A percentile compares a stretch with the other conserved stretches of the same genome.
Evolutionary conservation across 2,329 filamentous ascomycete species (phyloP).

Genomic region (Curvularia eragrostidis): DNA sequence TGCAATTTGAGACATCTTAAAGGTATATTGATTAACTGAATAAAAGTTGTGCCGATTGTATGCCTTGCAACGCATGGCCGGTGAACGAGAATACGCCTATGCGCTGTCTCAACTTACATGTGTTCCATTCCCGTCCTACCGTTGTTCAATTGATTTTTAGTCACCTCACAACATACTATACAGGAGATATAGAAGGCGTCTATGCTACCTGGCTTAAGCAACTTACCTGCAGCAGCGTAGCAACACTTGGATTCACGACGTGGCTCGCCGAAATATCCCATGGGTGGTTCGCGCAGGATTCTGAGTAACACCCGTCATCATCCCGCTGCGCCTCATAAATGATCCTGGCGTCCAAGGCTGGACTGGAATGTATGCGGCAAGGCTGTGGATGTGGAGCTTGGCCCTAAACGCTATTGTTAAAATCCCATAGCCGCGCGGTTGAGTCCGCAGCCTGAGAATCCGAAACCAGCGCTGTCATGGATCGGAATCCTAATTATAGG

Average conservation of each 20-base stretch:
- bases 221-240: not conserved
- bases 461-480: not conserved
- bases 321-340: not conserved
- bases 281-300: not conserved
- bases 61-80: not conserved
- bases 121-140: not conserved
- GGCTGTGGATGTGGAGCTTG: not conserved
- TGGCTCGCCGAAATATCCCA: not conserved
- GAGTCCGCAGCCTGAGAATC: not conserved
- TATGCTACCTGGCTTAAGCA: not conserved
- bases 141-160: not conserved
- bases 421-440: slow-evolving; percentile 5
- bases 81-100: not conserved
- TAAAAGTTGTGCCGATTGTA: not conserved
- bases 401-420: not conserved
- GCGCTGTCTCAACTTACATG: not conserved
- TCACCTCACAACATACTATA: not conserved
- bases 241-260: not conserved
- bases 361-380: not conserved
- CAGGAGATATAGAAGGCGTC: not conserved
- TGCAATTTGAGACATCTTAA: no score
- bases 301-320: not conserved
- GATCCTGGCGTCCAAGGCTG: not conserved
- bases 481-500: not conserved
- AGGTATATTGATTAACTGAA: not conserved